A percentile compares a stretch with the other conserved stretches of the same genome.
These are phyloP conservation scores for Cyberlindnera misumaiensis DNA, from an alignment of 805 yeast genomes.

Conservation along the genomic window DNA sequence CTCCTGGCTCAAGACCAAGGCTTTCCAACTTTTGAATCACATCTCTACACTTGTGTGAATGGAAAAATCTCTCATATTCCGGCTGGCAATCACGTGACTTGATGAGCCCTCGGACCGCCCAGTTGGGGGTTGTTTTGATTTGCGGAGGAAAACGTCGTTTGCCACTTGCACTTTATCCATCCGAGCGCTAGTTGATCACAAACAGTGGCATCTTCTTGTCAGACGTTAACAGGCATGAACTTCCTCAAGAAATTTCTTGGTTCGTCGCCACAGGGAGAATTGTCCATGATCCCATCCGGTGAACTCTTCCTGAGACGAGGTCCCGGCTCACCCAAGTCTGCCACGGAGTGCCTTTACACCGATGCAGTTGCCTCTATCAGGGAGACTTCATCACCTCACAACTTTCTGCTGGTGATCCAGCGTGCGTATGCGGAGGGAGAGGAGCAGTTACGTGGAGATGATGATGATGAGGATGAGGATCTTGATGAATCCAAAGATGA, in stretches of 20 bases:
- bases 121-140: slow-evolving; percentile 1
- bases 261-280: slow-evolving; percentile 47
- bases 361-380: slow-evolving; percentile 74
- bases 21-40: too few relatives aligned
- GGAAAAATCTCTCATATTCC: too few relatives aligned
- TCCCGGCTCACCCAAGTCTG: slow-evolving; percentile 81
- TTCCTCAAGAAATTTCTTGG: slow-evolving; percentile 61
- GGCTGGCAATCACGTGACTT: background rate
- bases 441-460: slow-evolving; percentile 42
- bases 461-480: slow-evolving; percentile 37
- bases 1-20: too few relatives aligned
- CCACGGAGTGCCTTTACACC: slow-evolving; percentile 71
- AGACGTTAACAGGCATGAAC: slow-evolving; percentile 68
- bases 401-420: slow-evolving; percentile 65
- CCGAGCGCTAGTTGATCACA: too few relatives aligned
- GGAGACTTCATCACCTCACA: slow-evolving; percentile 56
- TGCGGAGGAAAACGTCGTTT: background rate
- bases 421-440: slow-evolving; percentile 68
- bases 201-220: too few relatives aligned
- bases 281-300: slow-evolving; percentile 72
- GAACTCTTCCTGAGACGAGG: slow-evolving; percentile 67
- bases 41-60: too few relatives aligned
- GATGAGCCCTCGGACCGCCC: background rate
- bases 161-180: too few relatives aligned
- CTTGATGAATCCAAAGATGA: slow-evolving; percentile 46